A percentile compares a stretch with the other conserved stretches of the same genome.
phyloP scores from a whole-genome alignment of 176 grass and related monocot species.

The Rhynchospora pubera region DNA sequence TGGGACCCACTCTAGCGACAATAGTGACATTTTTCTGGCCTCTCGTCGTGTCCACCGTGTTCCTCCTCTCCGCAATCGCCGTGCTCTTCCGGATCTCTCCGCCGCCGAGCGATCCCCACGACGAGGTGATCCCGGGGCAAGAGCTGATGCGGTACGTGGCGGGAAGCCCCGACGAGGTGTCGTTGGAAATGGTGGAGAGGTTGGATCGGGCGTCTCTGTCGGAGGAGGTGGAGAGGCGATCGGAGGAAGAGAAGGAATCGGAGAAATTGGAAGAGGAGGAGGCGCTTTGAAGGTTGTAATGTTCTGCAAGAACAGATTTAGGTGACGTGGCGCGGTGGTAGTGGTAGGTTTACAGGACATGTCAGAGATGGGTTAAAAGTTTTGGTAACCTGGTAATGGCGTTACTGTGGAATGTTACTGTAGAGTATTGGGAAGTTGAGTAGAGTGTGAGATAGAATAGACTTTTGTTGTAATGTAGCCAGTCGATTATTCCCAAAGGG shows the following conservation, averaged over 20 bases:
- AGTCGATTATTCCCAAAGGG: constrained; percentile 4
- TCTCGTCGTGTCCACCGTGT: constrained; percentile 36
- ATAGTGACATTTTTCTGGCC: constrained; percentile 33
- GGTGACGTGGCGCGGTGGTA: not conserved
- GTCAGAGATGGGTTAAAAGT: not conserved
- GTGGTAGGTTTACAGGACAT: not conserved
- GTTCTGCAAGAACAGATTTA: not conserved
- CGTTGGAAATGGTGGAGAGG: not conserved
- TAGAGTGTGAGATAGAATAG: constrained; percentile 8
- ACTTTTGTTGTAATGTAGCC: constrained; percentile 5
- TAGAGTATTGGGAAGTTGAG: not conserved
- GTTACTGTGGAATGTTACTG: not conserved
- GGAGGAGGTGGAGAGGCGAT: not conserved
- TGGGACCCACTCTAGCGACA: constrained; percentile 27
- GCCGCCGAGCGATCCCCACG: not conserved
- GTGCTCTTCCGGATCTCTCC: constrained; percentile 40
- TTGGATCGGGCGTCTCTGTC: not conserved
- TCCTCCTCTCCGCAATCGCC: constrained; percentile 30
- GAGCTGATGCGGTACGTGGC: constrained; percentile 33
- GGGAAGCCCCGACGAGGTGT: constrained; percentile 17
- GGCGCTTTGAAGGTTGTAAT: not conserved
- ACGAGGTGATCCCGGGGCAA: constrained; percentile 12
- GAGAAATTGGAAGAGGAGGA: constrained; percentile 1
- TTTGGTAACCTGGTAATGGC: not conserved
- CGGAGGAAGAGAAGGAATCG: not conserved